phyloP scores from a whole-genome alignment of 108 stramenopile genomes.

The Cyclotella baltica region DNA sequence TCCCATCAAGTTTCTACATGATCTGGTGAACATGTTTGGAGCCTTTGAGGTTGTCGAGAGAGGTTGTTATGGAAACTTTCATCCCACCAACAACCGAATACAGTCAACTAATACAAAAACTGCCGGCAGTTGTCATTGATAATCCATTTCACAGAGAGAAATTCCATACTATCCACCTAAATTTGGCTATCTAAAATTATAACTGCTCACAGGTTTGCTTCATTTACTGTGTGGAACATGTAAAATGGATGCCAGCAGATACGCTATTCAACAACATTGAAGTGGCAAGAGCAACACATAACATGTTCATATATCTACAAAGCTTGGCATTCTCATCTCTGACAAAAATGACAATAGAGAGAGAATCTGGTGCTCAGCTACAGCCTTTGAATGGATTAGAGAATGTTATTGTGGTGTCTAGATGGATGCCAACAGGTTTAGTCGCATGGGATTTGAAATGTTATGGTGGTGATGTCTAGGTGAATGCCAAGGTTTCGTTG shows the following conservation, averaged over 20 bases:
- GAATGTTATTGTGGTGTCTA: conserved; percentile 82
- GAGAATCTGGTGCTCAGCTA: conserved; percentile 80
- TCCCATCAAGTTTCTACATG: conserved; percentile 25
- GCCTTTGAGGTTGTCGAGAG: conserved; percentile 54
- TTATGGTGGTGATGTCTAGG: no score
- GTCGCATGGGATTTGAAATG: no score
- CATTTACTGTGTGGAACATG: conserved; percentile 68
- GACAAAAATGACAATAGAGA: conserved; percentile 97
- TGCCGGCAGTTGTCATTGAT: conserved; percentile 43
- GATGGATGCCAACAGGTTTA: conserved; percentile 89
- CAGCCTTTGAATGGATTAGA: conserved; percentile 70
- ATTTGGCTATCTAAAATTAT: conserved; percentile 61
- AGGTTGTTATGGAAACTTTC: conserved; percentile 43
- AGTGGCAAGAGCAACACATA: conserved; percentile 77
- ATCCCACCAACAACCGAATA: conserved; percentile 43
- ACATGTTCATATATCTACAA: conserved; percentile 86
- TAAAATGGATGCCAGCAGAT: conserved; percentile 60
- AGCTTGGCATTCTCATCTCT: conserved; percentile 13
- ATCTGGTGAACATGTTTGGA: conserved; percentile 57
- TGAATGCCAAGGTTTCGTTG: conserved; percentile 68
- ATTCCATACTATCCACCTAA: conserved; percentile 78
- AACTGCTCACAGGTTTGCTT: conserved; percentile 65
- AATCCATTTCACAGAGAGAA: conserved; percentile 44
- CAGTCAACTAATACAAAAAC: conserved; percentile 56
- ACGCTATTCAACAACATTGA: conserved; percentile 69